phyloP scores from a whole-genome alignment of 495 filamentous ascomycete genomes.

The Pyrenula massariospora region DNA sequence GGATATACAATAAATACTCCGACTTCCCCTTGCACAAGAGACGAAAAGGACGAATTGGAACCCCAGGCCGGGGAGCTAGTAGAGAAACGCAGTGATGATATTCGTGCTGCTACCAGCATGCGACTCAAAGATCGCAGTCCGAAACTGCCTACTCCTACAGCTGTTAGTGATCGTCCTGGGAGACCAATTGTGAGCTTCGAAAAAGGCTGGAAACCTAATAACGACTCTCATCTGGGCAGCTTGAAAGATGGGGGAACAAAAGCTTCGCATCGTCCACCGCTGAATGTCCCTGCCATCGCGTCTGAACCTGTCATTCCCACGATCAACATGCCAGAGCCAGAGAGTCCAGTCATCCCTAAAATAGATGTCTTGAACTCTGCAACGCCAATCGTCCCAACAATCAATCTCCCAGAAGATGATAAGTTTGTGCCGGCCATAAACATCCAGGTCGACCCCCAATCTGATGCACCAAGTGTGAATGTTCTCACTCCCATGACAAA shows the following conservation, averaged over 20 bases:
- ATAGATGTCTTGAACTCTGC: conserved; percentile 16
- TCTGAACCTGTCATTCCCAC: conserved; percentile 20
- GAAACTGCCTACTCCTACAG: conserved; percentile 72
- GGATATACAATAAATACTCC: conserved; percentile 55
- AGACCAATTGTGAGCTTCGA: conserved; percentile 93
- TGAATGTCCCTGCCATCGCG: conserved; percentile 12
- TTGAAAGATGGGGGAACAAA: conserved; percentile 10
- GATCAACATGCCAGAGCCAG: conserved; percentile 46
- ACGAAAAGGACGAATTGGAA: conserved; percentile 2
- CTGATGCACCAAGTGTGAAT: conserved; percentile 1
- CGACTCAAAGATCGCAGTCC: conserved; percentile 71
- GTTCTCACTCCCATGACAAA: conserved; percentile 1
- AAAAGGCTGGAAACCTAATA: conserved; percentile 58
- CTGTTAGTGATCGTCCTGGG: conserved; percentile 73
- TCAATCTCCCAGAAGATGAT: neutral
- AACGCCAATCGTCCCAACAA: conserved; percentile 4
- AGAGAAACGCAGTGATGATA: conserved; percentile 77
- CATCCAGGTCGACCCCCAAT: neutral
- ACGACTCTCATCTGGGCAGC: neutral
- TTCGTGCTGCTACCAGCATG: conserved; percentile 84
- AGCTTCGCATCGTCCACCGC: conserved; percentile 5
- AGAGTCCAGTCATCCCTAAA: conserved; percentile 1
- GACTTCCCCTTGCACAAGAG: conserved; percentile 12
- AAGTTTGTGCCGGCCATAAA: neutral
- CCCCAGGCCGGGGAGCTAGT: conserved; percentile 37